Percentiles rank a stretch among this genome's conserved stretches.
These are phyloP conservation scores for Somion occarium DNA, from an alignment of 1,284 basidiomycete species.

Conservation along the genomic window DNA sequence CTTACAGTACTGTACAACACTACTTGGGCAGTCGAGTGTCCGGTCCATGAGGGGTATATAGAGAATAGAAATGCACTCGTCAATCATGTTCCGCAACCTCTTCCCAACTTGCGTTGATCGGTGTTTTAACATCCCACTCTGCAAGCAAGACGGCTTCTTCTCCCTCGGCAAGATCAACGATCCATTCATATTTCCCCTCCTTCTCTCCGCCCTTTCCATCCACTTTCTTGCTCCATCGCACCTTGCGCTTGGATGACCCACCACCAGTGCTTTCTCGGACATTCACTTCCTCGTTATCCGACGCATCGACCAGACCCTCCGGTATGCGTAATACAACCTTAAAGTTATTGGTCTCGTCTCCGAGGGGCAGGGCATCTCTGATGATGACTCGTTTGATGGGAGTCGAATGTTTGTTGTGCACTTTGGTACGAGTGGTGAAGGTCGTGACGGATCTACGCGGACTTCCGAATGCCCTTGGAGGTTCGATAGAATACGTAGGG, in stretches of 20 bases:
- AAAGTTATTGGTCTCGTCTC: not conserved
- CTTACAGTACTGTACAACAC: not conserved
- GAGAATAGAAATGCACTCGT: not conserved
- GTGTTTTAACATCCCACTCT: constrained; percentile 47
- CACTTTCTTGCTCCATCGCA: constrained; percentile 21
- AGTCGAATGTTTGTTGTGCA: constrained; percentile 3
- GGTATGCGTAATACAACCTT: constrained; percentile 2
- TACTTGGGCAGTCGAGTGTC: not conserved
- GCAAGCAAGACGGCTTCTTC: constrained; percentile 36
- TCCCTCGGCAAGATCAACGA: constrained; percentile 20
- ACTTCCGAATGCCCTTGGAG: not conserved
- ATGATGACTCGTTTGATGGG: constrained; percentile 4
- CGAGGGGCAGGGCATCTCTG: constrained; percentile 3
- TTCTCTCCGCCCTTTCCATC: constrained; percentile 23
- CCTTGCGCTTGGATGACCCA: constrained; percentile 7
- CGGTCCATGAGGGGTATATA: too few relatives aligned
- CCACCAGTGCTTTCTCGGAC: constrained; percentile 3
- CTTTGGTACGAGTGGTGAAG: constrained; percentile 2
- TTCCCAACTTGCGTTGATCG: constrained; percentile 31
- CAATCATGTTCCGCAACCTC: constrained; percentile 1
- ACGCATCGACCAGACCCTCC: not conserved
- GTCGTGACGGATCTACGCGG: not conserved
- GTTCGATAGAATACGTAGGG: not conserved
- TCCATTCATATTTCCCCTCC: constrained; percentile 28
- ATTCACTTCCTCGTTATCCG: constrained; percentile 28